A percentile compares a stretch with the other conserved stretches of the same genome.
Conservation (phyloP, 2,329 filamentous ascomycete genomes). For the Fusarium fracticaudum region DNA sequence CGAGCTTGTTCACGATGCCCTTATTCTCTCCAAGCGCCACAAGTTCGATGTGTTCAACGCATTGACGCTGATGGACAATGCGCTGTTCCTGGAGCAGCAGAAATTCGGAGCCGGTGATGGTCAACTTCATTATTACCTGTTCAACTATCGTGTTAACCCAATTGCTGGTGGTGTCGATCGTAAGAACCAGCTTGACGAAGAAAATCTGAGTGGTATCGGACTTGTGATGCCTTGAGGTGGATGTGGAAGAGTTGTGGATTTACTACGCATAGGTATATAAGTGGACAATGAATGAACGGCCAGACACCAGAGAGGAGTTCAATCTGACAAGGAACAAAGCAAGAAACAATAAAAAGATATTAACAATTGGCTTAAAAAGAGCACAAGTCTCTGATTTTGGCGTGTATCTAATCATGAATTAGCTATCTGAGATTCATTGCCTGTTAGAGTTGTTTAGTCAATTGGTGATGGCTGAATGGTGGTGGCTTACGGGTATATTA, state of each 20-base stretch:
- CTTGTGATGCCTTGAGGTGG: conserved; percentile 73
- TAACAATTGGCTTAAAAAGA: conserved; percentile 15
- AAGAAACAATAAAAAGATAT: conserved; percentile 6
- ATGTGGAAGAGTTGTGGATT: neutral
- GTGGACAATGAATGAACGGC: neutral
- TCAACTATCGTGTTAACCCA: conserved; percentile 92
- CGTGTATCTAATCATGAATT: conserved; percentile 5
- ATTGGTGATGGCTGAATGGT: neutral
- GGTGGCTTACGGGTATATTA: neutral
- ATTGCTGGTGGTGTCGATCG: conserved; percentile 86
- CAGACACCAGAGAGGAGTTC: neutral
- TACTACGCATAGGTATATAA: neutral
- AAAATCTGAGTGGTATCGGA: conserved; percentile 85
- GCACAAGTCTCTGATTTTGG: neutral
- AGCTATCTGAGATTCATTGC: neutral
- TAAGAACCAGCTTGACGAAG: conserved; percentile 80
- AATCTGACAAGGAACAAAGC: neutral
- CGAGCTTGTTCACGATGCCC: conserved; percentile 80
- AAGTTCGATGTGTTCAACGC: conserved; percentile 98
- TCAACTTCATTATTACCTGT: conserved; percentile 95
- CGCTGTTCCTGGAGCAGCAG: conserved; percentile 89
- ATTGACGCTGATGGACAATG: conserved; percentile 92
- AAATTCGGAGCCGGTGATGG: conserved; percentile 96
- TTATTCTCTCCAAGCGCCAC: conserved; percentile 84
- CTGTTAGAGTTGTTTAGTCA: neutral